phyloP scores from a whole-genome alignment of 2,329 filamentous ascomycete species.

The Arthrobotrys sinensis region DNA sequence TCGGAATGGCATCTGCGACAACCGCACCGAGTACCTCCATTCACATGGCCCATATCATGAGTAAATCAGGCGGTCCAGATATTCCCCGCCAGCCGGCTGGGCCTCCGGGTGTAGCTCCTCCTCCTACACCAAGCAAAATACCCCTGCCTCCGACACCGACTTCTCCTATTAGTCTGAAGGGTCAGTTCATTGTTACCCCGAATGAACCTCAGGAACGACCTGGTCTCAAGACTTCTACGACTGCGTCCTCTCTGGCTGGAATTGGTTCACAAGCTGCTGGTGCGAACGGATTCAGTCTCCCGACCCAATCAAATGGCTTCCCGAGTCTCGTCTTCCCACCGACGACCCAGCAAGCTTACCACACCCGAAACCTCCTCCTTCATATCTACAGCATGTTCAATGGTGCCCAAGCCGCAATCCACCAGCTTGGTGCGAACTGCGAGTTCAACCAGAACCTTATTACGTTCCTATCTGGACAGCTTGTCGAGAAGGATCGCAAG shows the following conservation, averaged over 20 bases:
- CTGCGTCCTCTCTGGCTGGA: conserved; percentile 41
- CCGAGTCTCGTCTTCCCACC: conserved; percentile 56
- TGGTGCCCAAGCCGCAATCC: conserved; percentile 56
- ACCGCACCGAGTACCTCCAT: conserved; percentile 24
- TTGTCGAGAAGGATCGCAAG: conserved; percentile 57
- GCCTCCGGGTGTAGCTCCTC: conserved; percentile 27
- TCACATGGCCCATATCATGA: conserved; percentile 24
- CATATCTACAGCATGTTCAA: conserved; percentile 61
- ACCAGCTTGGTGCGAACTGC: conserved; percentile 58
- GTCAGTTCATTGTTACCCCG: conserved; percentile 28
- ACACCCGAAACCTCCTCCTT: conserved; percentile 56
- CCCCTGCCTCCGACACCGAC: conserved; percentile 46
- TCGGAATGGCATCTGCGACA: conserved; percentile 19
- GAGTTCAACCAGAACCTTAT: conserved; percentile 61
- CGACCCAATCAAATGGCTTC: conserved; percentile 34
- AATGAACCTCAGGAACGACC: conserved; percentile 40
- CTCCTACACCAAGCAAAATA: conserved; percentile 51
- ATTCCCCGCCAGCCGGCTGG: conserved; percentile 9
- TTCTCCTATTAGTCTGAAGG: conserved; percentile 49
- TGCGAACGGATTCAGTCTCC: background rate
- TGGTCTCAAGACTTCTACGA: conserved; percentile 45
- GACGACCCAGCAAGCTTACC: conserved; percentile 54
- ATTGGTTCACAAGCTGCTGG: conserved; percentile 6
- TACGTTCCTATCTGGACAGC: conserved; percentile 55
- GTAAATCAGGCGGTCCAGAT: conserved; percentile 24